Base-by-base conservation (phyloP, 352 stramenopile species). In the Phytopythium cucurbitacearum region DNA sequence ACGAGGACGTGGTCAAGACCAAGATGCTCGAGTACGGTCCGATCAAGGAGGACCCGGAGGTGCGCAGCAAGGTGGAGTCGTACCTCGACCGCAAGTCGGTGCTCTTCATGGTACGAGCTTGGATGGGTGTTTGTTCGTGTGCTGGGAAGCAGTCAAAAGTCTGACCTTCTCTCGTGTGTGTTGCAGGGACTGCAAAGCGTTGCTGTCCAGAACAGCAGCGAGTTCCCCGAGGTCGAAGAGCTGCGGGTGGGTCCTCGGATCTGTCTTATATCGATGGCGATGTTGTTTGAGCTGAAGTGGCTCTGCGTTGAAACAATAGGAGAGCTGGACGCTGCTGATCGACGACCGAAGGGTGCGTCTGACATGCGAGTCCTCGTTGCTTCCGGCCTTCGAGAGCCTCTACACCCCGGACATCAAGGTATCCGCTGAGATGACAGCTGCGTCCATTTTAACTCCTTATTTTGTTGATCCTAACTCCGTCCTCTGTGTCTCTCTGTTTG, bases 11-110 rank as follows among this genome's bases (percentile, higher is more conserved):
- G 3, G 48, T 88, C 3, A 82, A 87, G 56, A 85, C 80, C 34
- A 89, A 89, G 51, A 86, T 91, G 68, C 71, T 91, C 40, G 83
- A 94, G 66, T 90, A 86, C 51, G 80, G 80, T 60, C 83, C 83
- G 2, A 89, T 94, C 51, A 84, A 89, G 45, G 83, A 88, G 57
- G 83, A 94, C 60, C 80, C 83, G 2, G 73, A 89, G n/a, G 79
- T 94, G 15, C 76, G 83, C 39, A 89, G 73, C 60, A 91, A 90
- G 56, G 83, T 94, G n/a, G 83, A 94, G 62, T 86, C 80, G 62
- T 87, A 91, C 47, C 61, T 94, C 32, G 83, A 91, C 46, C 65
- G 78, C n/a, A 76, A 84, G 37, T 89, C 83, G 0, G 80, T 91
- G 39, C 68, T 91, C 13, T 94, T 91, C 42, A 94, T 91, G 83